Evolutionary conservation across 179 eudicot species (phyloP), one percentile per base, ranked within the genome.

Genomic region (Beta macrorhiza): DNA sequence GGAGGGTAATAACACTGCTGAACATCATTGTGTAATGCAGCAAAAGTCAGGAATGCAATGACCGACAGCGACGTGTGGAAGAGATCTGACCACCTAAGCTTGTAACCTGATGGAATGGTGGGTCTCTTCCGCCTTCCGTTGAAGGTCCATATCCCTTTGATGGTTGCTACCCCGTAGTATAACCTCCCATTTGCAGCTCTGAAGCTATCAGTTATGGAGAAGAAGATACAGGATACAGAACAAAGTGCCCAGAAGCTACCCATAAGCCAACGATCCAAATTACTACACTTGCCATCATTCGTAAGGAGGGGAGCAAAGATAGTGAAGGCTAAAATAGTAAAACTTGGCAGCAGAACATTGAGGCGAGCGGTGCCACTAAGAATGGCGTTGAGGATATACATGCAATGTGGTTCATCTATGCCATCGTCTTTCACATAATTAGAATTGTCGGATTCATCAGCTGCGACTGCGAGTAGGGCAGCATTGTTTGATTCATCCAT

Each of bases 291-390:
- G 58, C 94, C 94, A 19, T 92, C 89, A 29, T 90, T 86, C 44
- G 94, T 92, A 4, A 92, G 82, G 37, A 92, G 82, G 17, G 97
- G 97, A n/a, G 91, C 75, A 12, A 92, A 89, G 51, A 92, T 87
- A 82, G 91, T 86, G 88, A 90, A 91, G 79, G 91, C 89, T 22
- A 92, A 86, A 71, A 88, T 89, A 59, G 91, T 92, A 72, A 89
- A 88, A 5, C 87, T 84, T 7, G 94, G 97, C 2, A 91, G 76
- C 75, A 92, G 91, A 25, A 89, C 82, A 16, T 91, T 90, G 81
- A 92, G 92, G 57, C 91, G 89, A 52, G 93, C 92, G 0, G 92
- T 90, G 83, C 91, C 90, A 16, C 92, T 90, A 45, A 92, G 80
- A 83, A 91, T 82, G 76, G 85, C 84, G 62, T 88, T 90, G 64